Percentiles rank a stretch among this genome's conserved stretches.
phyloP scores from a whole-genome alignment of 306 rosid genomes.

The Acacia confusa region DNA sequence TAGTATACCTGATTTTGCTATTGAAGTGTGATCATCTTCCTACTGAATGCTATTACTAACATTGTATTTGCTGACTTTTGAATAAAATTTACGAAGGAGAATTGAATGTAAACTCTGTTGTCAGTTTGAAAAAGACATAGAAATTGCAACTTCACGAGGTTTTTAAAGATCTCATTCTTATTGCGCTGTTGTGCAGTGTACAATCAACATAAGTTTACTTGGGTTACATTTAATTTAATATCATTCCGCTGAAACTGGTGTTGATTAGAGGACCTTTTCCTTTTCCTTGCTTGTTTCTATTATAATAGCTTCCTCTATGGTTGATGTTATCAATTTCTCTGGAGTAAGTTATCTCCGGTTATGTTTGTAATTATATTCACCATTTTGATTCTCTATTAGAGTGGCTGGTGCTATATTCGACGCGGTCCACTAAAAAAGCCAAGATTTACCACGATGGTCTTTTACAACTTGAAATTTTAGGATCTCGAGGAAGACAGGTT shows the following conservation, averaged over 20 bases:
- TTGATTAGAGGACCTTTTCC: neutral
- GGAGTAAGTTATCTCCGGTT: slow-evolving; percentile 7
- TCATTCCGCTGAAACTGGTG: slow-evolving; percentile 4
- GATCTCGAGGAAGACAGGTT: slow-evolving; percentile 71
- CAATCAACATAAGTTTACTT: slow-evolving; percentile 1
- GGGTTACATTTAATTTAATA: slow-evolving; percentile 11
- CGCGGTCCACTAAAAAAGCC: slow-evolving; percentile 63
- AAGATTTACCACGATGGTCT: slow-evolving; percentile 77
- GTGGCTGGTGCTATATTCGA: slow-evolving; percentile 70
- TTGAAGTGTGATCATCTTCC: slow-evolving; percentile 14
- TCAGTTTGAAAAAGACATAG: neutral
- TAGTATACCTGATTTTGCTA: neutral
- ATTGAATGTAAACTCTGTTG: neutral
- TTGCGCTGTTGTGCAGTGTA: slow-evolving; percentile 10
- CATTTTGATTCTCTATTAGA: slow-evolving; percentile 46
- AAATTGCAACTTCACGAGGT: neutral
- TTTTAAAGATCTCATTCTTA: neutral
- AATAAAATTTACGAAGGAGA: neutral
- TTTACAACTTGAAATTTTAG: slow-evolving; percentile 48
- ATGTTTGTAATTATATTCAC: slow-evolving; percentile 16
- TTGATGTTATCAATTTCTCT: slow-evolving; percentile 12
- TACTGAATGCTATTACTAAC: neutral
- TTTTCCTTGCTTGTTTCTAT: slow-evolving; percentile 15
- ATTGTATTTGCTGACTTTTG: neutral
- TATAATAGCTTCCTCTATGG: neutral